These are phyloP conservation scores for Thamnidium elegans DNA, from an alignment of 192 early-diverging fungal species.

Conservation along the genomic window DNA sequence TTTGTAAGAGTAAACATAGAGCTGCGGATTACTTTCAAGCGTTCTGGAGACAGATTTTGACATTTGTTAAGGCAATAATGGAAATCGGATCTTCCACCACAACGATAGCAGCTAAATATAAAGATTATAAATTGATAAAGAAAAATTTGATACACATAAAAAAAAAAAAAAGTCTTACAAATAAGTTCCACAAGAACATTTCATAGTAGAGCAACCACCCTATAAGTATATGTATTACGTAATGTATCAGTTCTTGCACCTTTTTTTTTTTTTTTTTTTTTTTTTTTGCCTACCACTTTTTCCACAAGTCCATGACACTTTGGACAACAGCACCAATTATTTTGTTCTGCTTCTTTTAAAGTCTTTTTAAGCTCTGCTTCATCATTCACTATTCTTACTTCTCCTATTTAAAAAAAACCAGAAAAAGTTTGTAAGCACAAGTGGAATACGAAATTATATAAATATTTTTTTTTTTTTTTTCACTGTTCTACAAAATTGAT, in stretches of 20 bases:
- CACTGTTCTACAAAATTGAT: background rate
- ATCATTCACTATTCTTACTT: slow-evolving; percentile 11
- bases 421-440: background rate
- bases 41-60: background rate
- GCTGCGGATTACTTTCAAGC: background rate
- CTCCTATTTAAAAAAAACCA: background rate
- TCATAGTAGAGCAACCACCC: background rate
- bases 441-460: background rate
- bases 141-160: too few species aligned
- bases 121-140: background rate
- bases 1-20: background rate
- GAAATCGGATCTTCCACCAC: background rate
- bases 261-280: background rate
- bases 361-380: background rate
- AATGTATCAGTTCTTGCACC: background rate
- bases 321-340: slow-evolving; percentile 11
- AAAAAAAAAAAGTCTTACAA: slow-evolving; percentile 10
- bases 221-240: background rate
- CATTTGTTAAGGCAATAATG: background rate
- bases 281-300: background rate
- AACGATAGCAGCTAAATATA: slow-evolving; percentile 15
- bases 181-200: background rate
- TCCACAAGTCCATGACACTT: background rate
- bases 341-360: background rate
- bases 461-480: too few species aligned